Evolutionary conservation across 2,329 filamentous ascomycete species (phyloP), one percentile per base, ranked within the genome.

Genomic region (Apiospora saccharicola): DNA sequence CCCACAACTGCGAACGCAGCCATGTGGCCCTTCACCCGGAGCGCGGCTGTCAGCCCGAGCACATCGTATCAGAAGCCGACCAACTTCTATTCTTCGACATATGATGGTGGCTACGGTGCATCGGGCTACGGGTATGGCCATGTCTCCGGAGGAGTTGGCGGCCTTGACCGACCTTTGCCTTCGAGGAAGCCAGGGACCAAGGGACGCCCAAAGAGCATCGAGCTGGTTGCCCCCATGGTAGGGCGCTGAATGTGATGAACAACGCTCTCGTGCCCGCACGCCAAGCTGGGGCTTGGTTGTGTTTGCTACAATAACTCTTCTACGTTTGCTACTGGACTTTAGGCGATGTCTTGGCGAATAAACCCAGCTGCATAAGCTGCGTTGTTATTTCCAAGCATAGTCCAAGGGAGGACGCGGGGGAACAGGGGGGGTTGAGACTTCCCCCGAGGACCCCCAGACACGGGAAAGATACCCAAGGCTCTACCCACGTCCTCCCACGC

Each of bases 161-260:
- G 75, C 51, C 73, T 77, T 76, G 89, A 90, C 74, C 84, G 89
- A 12, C 90, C 90, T 8, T 81, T 91, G 34, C 90, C 90, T 19
- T 85, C 85, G 13, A 85, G 90, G 68, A 85, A 86, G 69, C 88
- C 89, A 4, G 83, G 86, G 49, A 82, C 84, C 51, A 89, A 89
- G 80, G 85, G 88, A 75, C 84, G 90, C 67, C 88, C 89, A 46
- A 90, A 87, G 81, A 91, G 89, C 81, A 90, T 91, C 76, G 89
- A 91, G 81, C 84, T 91, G 30, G 89, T 91, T 64, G 90, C 89
- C 69, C 90, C 90, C 46, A 86, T 90, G 80, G 79, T 88, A 75
- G 84, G 87, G 70, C 85, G 86, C 76, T 90, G 75, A 78, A 37
- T 41, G 34, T 41, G n/a, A 64, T 22, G 16, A 64, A 34, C 30